Conservation (phyloP, 371 early-diverging fungal genomes). For the Mortierella polycephala region DNA sequence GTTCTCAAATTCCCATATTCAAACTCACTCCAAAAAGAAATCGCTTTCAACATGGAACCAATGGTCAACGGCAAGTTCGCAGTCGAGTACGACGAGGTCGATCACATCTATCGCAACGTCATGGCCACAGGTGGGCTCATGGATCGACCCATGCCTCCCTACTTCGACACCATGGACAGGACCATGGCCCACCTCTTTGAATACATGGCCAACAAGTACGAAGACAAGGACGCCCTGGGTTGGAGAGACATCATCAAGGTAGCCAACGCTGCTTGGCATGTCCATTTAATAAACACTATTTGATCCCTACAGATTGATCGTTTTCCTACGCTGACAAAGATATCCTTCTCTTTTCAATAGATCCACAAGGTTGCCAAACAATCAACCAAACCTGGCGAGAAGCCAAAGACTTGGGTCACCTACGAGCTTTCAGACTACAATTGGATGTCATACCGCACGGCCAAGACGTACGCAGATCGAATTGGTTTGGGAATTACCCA, state of each 20-base stretch:
- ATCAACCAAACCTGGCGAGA: conserved; percentile 38
- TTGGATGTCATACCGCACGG: conserved; percentile 61
- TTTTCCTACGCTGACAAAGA: neutral
- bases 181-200: conserved; percentile 62
- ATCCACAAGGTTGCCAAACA: conserved; percentile 57
- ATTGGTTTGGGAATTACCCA: conserved; percentile 56
- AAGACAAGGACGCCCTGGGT: conserved; percentile 61
- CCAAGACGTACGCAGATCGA: conserved; percentile 55
- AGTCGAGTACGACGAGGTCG: conserved; percentile 55
- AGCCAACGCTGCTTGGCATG: neutral
- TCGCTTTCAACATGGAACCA: conserved; percentile 21
- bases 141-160: conserved; percentile 56
- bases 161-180: conserved; percentile 53
- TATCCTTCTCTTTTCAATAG: conserved; percentile 40
- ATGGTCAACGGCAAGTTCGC: conserved; percentile 54
- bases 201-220: conserved; percentile 55
- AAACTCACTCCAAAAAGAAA: neutral
- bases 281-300: neutral
- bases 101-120: conserved; percentile 62
- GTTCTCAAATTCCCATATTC: neutral
- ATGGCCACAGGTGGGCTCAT: conserved; percentile 58
- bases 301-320: neutral
- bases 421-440: conserved; percentile 67
- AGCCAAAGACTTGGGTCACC: conserved; percentile 64
- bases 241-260: conserved; percentile 62